phyloP scores from a whole-genome alignment of 352 stramenopile species.

The Globisporangium alternatum region DNA sequence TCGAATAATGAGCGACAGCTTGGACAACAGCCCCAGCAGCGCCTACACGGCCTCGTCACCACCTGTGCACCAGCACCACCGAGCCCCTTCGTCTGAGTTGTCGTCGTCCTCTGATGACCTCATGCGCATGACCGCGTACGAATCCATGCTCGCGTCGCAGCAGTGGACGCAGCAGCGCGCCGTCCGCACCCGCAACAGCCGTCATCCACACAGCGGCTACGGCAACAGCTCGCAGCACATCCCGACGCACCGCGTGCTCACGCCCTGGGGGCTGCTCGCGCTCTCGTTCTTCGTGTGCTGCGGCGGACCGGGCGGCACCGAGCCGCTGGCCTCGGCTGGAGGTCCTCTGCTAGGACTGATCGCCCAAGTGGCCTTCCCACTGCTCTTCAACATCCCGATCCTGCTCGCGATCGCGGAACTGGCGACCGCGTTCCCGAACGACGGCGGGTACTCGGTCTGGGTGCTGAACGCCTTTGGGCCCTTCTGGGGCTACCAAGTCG shows the following conservation, averaged over 20 bases:
- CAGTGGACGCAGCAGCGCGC: too few relatives aligned
- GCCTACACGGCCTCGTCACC: too few relatives aligned
- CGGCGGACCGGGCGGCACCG: conserved; percentile 24
- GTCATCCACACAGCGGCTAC: too few relatives aligned
- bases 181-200: too few relatives aligned
- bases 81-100: too few relatives aligned
- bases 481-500: conserved; percentile 68
- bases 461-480: conserved; percentile 86
- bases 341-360: conserved; percentile 60
- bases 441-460: conserved; percentile 79
- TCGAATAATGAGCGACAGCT: too few relatives aligned
- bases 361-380: conserved; percentile 69
- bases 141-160: too few relatives aligned
- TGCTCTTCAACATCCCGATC: conserved; percentile 85
- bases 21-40: too few relatives aligned
- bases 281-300: conserved; percentile 11
- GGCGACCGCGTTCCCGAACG: conserved; percentile 77
- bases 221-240: too few relatives aligned
- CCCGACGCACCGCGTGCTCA: conserved; percentile 1
- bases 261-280: neutral
- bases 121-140: too few relatives aligned
- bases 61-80: too few relatives aligned
- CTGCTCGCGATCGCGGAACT: conserved; percentile 88
- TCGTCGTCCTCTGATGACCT: too few relatives aligned
- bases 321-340: conserved; percentile 23